Conservation (phyloP, 1,139 yeast species). For the Diutina pseudorugosa region DNA sequence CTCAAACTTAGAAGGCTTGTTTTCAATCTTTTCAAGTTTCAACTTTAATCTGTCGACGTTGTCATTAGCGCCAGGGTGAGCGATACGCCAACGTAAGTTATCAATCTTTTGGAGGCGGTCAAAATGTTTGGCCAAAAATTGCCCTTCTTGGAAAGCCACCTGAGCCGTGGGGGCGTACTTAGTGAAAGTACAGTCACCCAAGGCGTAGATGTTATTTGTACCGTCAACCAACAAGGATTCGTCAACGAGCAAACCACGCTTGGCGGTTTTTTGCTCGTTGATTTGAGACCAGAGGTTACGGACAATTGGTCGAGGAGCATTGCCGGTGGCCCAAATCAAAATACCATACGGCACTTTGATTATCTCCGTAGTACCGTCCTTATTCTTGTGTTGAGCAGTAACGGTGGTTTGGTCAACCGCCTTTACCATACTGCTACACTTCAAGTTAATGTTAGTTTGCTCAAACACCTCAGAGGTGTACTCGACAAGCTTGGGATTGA, state of each 20-base stretch:
- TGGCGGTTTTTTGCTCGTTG: constrained; percentile 75
- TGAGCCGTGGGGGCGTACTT: constrained; percentile 94
- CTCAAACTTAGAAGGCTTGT: constrained; percentile 44
- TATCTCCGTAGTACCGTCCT: constrained; percentile 46
- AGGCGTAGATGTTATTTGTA: constrained; percentile 69
- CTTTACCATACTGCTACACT: constrained; percentile 80
- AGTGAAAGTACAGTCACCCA: constrained; percentile 91
- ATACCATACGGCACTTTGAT: constrained; percentile 78
- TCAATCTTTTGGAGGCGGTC: constrained; percentile 60
- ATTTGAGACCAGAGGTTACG: constrained; percentile 55
- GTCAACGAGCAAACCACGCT: constrained; percentile 82
- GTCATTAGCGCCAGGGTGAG: constrained; percentile 19
- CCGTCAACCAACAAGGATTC: constrained; percentile 68
- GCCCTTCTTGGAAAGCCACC: constrained; percentile 93
- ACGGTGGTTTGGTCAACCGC: constrained; percentile 61
- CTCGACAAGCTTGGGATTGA: constrained; percentile 71
- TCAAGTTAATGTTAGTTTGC: constrained; percentile 67
- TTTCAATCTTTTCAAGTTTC: constrained; percentile 27
- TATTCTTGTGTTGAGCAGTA: constrained; percentile 51
- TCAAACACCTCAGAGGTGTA: constrained; percentile 76
- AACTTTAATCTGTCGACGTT: constrained; percentile 27
- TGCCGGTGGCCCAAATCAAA: constrained; percentile 96
- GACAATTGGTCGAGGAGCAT: constrained; percentile 74
- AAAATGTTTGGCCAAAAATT: constrained; percentile 63
- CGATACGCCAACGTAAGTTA: constrained; percentile 33